Percentiles rank a stretch among this genome's conserved stretches.
These are phyloP conservation scores for Syzygium syzygioides DNA, from an alignment of 441 rosid species.

Conservation along the genomic window DNA sequence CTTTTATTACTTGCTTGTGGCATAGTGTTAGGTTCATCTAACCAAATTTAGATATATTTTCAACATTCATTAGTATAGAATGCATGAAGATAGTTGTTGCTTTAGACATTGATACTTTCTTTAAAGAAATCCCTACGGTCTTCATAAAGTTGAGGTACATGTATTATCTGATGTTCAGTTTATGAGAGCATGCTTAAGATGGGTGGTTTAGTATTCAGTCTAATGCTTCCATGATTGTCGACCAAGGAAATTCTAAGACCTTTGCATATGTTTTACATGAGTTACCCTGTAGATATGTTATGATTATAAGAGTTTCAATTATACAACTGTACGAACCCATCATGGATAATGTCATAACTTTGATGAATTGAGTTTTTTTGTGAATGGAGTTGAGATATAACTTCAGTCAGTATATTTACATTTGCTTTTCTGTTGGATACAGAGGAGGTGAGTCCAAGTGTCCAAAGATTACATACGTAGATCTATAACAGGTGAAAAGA, in stretches of 20 bases:
- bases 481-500: conserved; percentile 63
- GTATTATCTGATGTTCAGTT: background rate
- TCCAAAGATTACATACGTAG: conserved; percentile 55
- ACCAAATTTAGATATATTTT: background rate
- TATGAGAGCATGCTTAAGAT: background rate
- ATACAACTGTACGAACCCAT: background rate
- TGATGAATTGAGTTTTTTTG: background rate
- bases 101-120: background rate
- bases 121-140: background rate
- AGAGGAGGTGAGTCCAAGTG: too few species aligned
- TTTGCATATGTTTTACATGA: background rate
- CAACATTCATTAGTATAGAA: background rate
- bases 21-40: background rate
- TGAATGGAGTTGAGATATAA: background rate
- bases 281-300: background rate
- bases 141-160: background rate
- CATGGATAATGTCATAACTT: background rate
- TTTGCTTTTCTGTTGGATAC: conserved; percentile 12
- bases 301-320: background rate
- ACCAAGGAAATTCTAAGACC: background rate
- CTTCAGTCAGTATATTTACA: background rate
- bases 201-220: background rate
- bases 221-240: background rate
- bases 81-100: background rate
- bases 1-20: background rate